Evolutionary conservation across 306 rosid genomes (phyloP).

Genomic region (Vigna radiata): DNA sequence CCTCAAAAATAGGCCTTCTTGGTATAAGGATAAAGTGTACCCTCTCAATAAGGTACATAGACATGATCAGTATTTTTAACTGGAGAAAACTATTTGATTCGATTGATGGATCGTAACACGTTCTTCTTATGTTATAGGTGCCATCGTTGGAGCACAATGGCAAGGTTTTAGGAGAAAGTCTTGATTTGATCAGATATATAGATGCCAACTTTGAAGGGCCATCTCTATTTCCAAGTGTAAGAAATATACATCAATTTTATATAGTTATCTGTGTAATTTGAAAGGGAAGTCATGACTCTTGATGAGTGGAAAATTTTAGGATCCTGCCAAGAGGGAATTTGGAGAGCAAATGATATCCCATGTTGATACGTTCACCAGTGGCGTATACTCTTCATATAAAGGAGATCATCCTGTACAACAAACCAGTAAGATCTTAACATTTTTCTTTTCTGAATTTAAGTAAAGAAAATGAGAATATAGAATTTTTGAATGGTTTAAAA

Average conservation of each 20-base stretch:
- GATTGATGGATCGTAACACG: too few relatives aligned
- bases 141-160: slow-evolving; percentile 17
- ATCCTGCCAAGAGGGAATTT: slow-evolving; percentile 57
- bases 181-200: slow-evolving; percentile 17
- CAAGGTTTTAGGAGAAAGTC: slow-evolving; percentile 25
- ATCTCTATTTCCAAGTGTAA: slow-evolving; percentile 61
- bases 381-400: slow-evolving; percentile 47
- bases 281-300: background rate
- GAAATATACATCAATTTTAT: background rate
- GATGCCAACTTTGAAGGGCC: slow-evolving; percentile 8
- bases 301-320: slow-evolving; percentile 45
- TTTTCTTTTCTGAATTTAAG: background rate
- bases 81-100: background rate
- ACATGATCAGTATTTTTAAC: too few relatives aligned
- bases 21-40: slow-evolving; percentile 85
- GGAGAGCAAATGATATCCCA: slow-evolving; percentile 67
- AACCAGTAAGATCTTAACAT: slow-evolving; percentile 44
- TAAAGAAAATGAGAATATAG: background rate
- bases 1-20: slow-evolving; percentile 69
- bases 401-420: slow-evolving; percentile 50
- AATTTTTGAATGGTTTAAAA: background rate
- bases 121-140: slow-evolving; percentile 37
- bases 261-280: background rate
- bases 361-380: slow-evolving; percentile 52
- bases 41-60: slow-evolving; percentile 19